Evolutionary conservation across 306 rosid genomes (phyloP).

Genomic region (Gillenia trifoliata): DNA sequence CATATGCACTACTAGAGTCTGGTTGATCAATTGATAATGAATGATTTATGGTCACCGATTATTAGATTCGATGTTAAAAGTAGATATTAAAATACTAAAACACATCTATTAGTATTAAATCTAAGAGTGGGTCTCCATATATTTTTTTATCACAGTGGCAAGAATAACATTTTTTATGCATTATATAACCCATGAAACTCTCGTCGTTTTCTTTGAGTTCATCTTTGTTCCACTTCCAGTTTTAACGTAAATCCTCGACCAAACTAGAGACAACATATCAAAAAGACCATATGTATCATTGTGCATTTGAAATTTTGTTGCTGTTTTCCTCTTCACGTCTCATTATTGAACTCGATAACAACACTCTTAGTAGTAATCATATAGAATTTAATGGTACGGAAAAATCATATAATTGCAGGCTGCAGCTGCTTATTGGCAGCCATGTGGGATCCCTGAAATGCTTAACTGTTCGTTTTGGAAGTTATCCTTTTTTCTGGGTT

Average conservation of each 20-base stretch:
- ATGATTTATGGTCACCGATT: background rate
- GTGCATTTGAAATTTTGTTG: conserved; percentile 1
- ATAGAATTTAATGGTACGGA: conserved; percentile 6
- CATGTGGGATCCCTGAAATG: conserved; percentile 5
- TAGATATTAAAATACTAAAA: too few relatives aligned
- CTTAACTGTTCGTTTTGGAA: conserved; percentile 15
- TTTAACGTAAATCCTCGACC: too few relatives aligned
- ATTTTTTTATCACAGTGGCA: too few relatives aligned
- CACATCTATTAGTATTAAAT: too few relatives aligned
- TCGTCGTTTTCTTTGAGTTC: background rate
- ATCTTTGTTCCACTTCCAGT: background rate
- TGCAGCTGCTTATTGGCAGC: conserved; percentile 2
- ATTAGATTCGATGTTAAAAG: too few relatives aligned
- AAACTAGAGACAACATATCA: too few relatives aligned
- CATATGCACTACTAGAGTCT: background rate
- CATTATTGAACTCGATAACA: background rate
- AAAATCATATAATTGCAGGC: background rate
- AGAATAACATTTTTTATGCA: background rate
- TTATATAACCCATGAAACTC: background rate
- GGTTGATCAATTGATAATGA: background rate
- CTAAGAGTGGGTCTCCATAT: background rate
- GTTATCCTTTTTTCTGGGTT: background rate
- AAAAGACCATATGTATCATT: too few relatives aligned
- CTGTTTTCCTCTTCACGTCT: background rate
- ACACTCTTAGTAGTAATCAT: background rate